These are phyloP conservation scores for Excoecaria cochinchinensis DNA, from an alignment of 345 rosid species.

Conservation along the genomic window DNA sequence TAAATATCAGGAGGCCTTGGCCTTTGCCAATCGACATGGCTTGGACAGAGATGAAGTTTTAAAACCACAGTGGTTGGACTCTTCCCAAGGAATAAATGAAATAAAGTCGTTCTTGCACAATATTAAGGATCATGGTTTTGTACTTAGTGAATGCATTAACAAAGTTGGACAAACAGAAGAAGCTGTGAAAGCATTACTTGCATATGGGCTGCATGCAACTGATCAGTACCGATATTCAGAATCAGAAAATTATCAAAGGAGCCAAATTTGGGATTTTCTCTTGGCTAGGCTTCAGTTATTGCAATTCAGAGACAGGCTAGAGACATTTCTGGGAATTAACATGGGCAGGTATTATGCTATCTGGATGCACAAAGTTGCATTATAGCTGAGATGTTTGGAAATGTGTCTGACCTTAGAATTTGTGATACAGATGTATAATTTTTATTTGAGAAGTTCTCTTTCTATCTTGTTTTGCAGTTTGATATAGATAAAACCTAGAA, in stretches of 20 bases:
- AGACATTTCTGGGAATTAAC: conserved; percentile 91
- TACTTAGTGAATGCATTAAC: conserved; percentile 73
- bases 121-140: conserved; percentile 68
- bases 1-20: conserved; percentile 68
- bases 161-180: conserved; percentile 84
- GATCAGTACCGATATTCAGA: conserved; percentile 49
- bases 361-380: neutral
- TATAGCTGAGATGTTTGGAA: neutral
- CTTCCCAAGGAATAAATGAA: conserved; percentile 58
- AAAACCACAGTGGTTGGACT: conserved; percentile 79
- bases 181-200: conserved; percentile 67
- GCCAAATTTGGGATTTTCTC: conserved; percentile 63
- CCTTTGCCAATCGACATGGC: conserved; percentile 73
- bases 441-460: too few species aligned
- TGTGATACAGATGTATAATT: too few species aligned
- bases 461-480: too few species aligned
- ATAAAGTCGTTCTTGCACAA: conserved; percentile 54
- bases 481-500: neutral
- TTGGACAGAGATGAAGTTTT: conserved; percentile 78
- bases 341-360: conserved; percentile 84
- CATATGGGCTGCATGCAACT: conserved; percentile 63
- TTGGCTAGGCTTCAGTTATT: conserved; percentile 78
- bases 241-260: conserved; percentile 49
- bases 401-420: too few species aligned
- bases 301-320: conserved; percentile 81